Evolutionary conservation across 108 stramenopile species (phyloP).

Genomic region (Chaetoceros muelleri): DNA sequence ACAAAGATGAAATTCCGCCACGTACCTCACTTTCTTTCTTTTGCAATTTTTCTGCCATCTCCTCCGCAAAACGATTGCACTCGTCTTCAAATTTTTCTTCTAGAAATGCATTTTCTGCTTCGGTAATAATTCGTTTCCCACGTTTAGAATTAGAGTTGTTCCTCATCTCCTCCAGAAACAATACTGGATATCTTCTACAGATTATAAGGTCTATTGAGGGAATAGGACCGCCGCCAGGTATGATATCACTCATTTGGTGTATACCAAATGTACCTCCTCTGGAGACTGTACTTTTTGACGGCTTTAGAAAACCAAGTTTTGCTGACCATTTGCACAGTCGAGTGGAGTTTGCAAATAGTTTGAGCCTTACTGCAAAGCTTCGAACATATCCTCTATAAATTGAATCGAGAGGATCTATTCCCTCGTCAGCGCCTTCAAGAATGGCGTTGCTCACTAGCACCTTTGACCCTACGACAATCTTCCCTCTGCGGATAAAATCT

Average conservation of each 20-base stretch:
- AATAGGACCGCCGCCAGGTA: slow-evolving; percentile 51
- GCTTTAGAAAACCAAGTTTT: slow-evolving; percentile 57
- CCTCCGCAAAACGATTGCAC: slow-evolving; percentile 32
- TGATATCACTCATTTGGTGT: slow-evolving; percentile 42
- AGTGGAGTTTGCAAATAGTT: slow-evolving; percentile 52
- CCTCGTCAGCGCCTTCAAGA: slow-evolving; percentile 58
- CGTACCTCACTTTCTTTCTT: slow-evolving; percentile 12
- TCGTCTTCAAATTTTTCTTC: slow-evolving; percentile 30
- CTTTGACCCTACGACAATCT: slow-evolving; percentile 65
- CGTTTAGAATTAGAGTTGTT: slow-evolving; percentile 5
- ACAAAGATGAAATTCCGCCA: slow-evolving; percentile 6
- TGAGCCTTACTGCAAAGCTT: slow-evolving; percentile 21
- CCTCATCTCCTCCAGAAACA: slow-evolving; percentile 41
- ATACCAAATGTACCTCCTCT: slow-evolving; percentile 21
- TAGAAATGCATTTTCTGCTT: slow-evolving; percentile 43
- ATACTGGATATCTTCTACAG: slow-evolving; percentile 49
- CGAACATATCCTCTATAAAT: slow-evolving; percentile 20
- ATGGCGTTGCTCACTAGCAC: slow-evolving; percentile 48
- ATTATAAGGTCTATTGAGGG: slow-evolving; percentile 52
- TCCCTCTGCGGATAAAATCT: slow-evolving; percentile 21
- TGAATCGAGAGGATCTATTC: slow-evolving; percentile 73
- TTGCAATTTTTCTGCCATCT: slow-evolving; percentile 32
- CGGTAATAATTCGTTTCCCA: slow-evolving; percentile 34
- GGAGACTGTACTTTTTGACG: neutral
- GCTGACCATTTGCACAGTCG: slow-evolving; percentile 72